These are phyloP conservation scores for Didymella pinodella DNA, from an alignment of 2,329 filamentous ascomycete genomes.

Conservation along the genomic window DNA sequence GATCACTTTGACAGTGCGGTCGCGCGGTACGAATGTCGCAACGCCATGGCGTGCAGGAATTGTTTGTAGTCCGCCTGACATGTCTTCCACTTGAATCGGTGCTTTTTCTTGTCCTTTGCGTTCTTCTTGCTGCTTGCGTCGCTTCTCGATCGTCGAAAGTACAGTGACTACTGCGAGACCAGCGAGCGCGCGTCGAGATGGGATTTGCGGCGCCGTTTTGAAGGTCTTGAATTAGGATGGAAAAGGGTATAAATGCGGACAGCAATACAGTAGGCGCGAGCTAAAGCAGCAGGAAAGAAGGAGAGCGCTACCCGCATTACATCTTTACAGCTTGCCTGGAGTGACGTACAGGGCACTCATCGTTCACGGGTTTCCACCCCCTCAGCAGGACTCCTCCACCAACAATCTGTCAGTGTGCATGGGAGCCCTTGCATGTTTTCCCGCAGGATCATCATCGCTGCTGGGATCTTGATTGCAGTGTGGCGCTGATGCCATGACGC, in stretches of 20 bases:
- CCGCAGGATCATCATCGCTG: constrained; percentile 25
- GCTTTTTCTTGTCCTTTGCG: constrained; percentile 22
- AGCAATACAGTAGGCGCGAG: background rate
- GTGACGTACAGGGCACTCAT: constrained; percentile 23
- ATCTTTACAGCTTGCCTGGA: constrained; percentile 3
- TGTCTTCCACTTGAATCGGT: constrained; percentile 33
- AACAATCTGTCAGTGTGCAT: constrained; percentile 26
- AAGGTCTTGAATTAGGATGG: background rate
- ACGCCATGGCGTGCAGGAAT: constrained; percentile 60
- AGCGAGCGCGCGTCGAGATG: constrained; percentile 47
- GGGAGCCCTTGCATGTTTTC: constrained; percentile 32
- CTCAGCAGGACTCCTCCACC: constrained; percentile 17
- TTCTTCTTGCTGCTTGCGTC: constrained; percentile 37
- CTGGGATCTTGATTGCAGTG: constrained; percentile 15
- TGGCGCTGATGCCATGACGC: constrained; percentile 32
- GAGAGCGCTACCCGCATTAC: constrained; percentile 13
- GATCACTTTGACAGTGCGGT: constrained; percentile 59
- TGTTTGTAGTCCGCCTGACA: constrained; percentile 54
- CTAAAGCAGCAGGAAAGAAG: constrained; percentile 11
- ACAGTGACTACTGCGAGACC: constrained; percentile 46
- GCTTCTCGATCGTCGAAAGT: constrained; percentile 45
- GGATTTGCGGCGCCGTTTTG: constrained; percentile 44
- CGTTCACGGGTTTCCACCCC: constrained; percentile 15
- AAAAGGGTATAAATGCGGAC: background rate
- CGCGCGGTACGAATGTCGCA: constrained; percentile 60